Evolutionary conservation across 495 filamentous ascomycete species (phyloP).

Genomic region (Penicillium manginii): DNA sequence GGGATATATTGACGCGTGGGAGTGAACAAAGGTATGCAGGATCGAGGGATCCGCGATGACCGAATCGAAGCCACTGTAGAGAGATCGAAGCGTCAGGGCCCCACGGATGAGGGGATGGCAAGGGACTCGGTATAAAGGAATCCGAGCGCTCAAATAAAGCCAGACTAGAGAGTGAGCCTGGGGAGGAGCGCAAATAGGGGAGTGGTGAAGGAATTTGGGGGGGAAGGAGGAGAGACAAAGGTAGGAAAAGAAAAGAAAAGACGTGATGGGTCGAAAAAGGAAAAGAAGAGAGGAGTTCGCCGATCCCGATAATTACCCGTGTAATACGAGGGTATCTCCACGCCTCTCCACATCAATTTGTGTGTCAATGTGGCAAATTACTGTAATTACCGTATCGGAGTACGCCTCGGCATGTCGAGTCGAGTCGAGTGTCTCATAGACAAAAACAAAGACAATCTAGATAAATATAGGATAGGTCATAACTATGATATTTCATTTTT

Average conservation of each 20-base stretch:
- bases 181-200: conserved; percentile 1
- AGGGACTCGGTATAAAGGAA: conserved; percentile 8
- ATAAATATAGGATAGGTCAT: no score
- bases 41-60: conserved; percentile 8
- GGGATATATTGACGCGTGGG: conserved; percentile 1
- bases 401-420: no score
- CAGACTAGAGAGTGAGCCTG: conserved; percentile 20
- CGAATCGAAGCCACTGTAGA: conserved; percentile 13
- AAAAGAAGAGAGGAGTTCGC: conserved; percentile 17
- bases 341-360: conserved; percentile 5
- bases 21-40: conserved; percentile 7
- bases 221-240: conserved; percentile 1
- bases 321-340: conserved; percentile 26
- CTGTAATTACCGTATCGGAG: conserved; percentile 14
- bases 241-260: conserved; percentile 3
- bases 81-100: conserved; percentile 11
- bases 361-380: conserved; percentile 12
- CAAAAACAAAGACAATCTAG: no score
- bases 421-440: no score
- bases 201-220: conserved; percentile 1
- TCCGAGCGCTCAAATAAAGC: background rate
- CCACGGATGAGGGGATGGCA: conserved; percentile 16
- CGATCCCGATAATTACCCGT: conserved; percentile 26
- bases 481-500: no score
- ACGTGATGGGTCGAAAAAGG: background rate